These are phyloP conservation scores for Selaginella tamariscina DNA, from an alignment of 75 land plant genomes.

Conservation along the genomic window DNA sequence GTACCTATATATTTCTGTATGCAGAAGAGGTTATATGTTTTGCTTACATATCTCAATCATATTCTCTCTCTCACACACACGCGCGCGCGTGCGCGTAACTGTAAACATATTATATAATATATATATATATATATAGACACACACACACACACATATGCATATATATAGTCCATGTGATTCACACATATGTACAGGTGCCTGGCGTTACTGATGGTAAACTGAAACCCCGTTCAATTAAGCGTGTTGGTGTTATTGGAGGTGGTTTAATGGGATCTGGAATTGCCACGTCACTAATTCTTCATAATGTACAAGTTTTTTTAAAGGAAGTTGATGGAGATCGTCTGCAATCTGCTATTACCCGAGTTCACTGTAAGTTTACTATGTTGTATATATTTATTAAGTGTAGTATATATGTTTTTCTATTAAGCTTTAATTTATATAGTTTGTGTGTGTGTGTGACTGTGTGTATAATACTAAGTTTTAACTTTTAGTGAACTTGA, in stretches of 20 bases:
- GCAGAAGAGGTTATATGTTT: too few species aligned
- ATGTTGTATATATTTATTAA: neutral
- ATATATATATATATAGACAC: too few species aligned
- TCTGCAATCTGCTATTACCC: neutral
- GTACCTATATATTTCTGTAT: too few species aligned
- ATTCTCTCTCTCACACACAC: too few species aligned
- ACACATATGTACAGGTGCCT: neutral
- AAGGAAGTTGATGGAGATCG: slow-evolving; percentile 8
- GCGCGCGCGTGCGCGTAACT: too few species aligned
- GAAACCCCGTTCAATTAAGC: neutral
- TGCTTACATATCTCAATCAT: too few species aligned
- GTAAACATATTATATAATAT: too few species aligned
- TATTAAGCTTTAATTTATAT: too few species aligned
- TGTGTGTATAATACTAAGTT: neutral
- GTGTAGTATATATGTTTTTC: too few species aligned
- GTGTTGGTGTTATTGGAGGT: slow-evolving; percentile 7
- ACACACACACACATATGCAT: too few species aligned
- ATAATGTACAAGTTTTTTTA: neutral
- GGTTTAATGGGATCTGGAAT: slow-evolving; percentile 7
- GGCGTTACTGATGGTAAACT: neutral
- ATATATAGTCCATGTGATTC: too few species aligned
- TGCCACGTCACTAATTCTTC: neutral
- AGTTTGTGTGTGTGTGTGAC: too few species aligned
- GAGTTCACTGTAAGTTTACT: neutral
- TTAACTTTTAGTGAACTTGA: neutral